Percentiles rank a stretch among this genome's conserved stretches.
These are phyloP conservation scores for Lentinula boryana DNA, from an alignment of 768 basidiomycete species.

Conservation along the genomic window DNA sequence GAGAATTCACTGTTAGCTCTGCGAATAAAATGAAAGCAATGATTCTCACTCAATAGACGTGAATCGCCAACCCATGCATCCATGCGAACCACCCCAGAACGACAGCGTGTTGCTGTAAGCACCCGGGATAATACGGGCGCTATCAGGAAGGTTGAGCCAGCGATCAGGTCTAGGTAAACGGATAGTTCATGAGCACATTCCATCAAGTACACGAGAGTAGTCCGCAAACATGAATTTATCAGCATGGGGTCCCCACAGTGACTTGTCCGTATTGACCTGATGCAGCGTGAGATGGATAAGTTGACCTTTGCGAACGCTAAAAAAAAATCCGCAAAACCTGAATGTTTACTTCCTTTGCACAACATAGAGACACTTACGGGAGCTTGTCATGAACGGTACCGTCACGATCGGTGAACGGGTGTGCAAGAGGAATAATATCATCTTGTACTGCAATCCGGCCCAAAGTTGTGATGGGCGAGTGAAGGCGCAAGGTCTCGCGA, in stretches of 20 bases:
- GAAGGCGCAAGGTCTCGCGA: conserved; percentile 52
- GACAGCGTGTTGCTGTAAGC: conserved; percentile 54
- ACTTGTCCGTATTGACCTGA: conserved; percentile 42
- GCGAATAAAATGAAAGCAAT: background rate
- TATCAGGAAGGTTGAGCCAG: conserved; percentile 45
- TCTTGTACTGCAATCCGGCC: conserved; percentile 42
- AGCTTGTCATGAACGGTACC: conserved; percentile 35
- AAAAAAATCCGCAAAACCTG: background rate
- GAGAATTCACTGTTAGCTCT: background rate
- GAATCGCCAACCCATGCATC: conserved; percentile 67
- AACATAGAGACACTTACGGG: conserved; percentile 21
- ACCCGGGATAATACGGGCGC: conserved; percentile 42
- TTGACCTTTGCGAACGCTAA: conserved; percentile 40
- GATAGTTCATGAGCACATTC: background rate
- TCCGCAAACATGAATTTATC: conserved; percentile 45
- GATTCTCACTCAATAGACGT: conserved; percentile 48
- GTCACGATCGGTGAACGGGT: conserved; percentile 36
- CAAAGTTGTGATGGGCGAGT: conserved; percentile 43
- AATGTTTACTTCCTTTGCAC: background rate
- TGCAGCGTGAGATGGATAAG: conserved; percentile 42
- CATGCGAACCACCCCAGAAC: conserved; percentile 58
- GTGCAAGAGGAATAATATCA: conserved; percentile 44
- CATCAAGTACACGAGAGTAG: background rate
- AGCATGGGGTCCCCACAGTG: conserved; percentile 61
- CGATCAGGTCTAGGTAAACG: conserved; percentile 48